Evolutionary conservation across 1,139 yeast genomes (phyloP).

Genomic region (Yamadazyma kanchanaburiensis): DNA sequence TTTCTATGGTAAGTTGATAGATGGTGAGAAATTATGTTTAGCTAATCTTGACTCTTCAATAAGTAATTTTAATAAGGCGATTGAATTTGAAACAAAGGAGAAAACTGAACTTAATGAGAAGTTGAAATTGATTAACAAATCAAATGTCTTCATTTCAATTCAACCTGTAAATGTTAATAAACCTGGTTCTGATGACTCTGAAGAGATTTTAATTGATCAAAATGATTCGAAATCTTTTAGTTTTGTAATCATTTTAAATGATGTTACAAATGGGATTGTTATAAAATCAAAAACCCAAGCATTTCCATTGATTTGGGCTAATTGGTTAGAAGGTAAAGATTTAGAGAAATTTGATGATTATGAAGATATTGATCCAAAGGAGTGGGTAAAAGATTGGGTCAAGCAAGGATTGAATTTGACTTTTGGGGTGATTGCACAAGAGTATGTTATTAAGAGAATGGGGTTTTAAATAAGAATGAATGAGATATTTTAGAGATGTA

Average conservation of each 20-base stretch:
- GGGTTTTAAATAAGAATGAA: conserved; percentile 57
- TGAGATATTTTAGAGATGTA: background rate
- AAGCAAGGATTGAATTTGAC: conserved; percentile 76
- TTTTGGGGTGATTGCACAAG: conserved; percentile 85
- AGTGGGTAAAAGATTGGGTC: conserved; percentile 95
- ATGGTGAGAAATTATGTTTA: conserved; percentile 84
- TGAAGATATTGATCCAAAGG: conserved; percentile 70
- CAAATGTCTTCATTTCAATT: conserved; percentile 75
- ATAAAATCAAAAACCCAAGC: conserved; percentile 81
- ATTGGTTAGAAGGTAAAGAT: conserved; percentile 66
- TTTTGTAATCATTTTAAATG: conserved; percentile 72
- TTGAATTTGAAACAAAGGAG: conserved; percentile 22
- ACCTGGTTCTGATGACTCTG: conserved; percentile 17
- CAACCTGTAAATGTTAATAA: conserved; percentile 48
- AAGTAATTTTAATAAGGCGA: conserved; percentile 36
- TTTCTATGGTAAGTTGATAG: conserved; percentile 73
- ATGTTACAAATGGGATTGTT: conserved; percentile 72
- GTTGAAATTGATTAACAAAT: conserved; percentile 35
- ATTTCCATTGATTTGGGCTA: conserved; percentile 85
- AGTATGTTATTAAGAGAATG: conserved; percentile 89
- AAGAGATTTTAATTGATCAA: conserved; percentile 36
- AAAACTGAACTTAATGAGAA: conserved; percentile 17
- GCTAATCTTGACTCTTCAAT: conserved; percentile 82
- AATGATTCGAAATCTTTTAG: conserved; percentile 39
- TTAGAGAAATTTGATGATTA: conserved; percentile 26